Evolutionary conservation across 2,329 filamentous ascomycete genomes (phyloP).

Genomic region (Xylaria sp.): DNA sequence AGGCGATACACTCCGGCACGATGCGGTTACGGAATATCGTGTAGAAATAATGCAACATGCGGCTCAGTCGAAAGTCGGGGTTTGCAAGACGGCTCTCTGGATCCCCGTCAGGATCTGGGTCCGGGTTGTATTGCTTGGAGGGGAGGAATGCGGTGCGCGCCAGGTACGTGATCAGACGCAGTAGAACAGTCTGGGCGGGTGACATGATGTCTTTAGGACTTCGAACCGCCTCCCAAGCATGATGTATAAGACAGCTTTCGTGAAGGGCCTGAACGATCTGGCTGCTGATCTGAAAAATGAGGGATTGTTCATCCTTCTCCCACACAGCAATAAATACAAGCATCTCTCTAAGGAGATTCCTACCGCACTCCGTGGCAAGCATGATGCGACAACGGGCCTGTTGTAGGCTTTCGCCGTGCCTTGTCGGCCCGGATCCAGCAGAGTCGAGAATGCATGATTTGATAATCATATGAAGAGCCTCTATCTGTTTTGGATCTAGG

Average conservation of each 20-base stretch:
- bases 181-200: conserved; percentile 90
- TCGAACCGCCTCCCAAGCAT: conserved; percentile 89
- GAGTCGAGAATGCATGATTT: conserved; percentile 93
- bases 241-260: conserved; percentile 87
- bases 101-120: conserved; percentile 42
- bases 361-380: conserved; percentile 87
- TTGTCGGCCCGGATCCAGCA: conserved; percentile 74
- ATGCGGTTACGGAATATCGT: conserved; percentile 92
- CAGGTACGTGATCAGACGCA: conserved; percentile 90
- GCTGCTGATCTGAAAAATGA: conserved; percentile 96
- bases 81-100: conserved; percentile 53
- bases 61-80: conserved; percentile 67
- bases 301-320: conserved; percentile 92
- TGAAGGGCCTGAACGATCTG: conserved; percentile 96
- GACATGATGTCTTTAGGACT: conserved; percentile 97
- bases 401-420: conserved; percentile 83
- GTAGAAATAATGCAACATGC: conserved; percentile 86
- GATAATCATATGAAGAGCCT: conserved; percentile 96
- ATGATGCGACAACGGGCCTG: conserved; percentile 91
- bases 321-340: conserved; percentile 97
- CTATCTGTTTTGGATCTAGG: conserved; percentile 92
- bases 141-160: conserved; percentile 70
- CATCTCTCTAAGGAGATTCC: conserved; percentile 88
- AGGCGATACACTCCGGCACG: conserved; percentile 91
- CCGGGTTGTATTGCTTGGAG: conserved; percentile 52